Percentiles rank a stretch among this genome's conserved stretches.
Evolutionary conservation across 192 early-diverging fungal species (phyloP).

Genomic region (Coemansia sp.): DNA sequence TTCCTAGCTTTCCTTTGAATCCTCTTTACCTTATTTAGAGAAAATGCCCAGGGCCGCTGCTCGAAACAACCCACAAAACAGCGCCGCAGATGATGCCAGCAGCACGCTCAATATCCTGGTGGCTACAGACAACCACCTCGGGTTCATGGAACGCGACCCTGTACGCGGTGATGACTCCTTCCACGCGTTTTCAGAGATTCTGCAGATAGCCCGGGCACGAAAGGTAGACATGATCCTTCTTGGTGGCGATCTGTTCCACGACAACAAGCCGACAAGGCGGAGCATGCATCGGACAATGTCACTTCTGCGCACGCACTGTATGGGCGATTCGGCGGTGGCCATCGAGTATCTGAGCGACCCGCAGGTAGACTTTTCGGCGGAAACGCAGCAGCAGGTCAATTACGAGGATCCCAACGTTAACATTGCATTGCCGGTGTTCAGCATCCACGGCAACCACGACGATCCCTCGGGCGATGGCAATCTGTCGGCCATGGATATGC

Average conservation of each 20-base stretch:
- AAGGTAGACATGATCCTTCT: conserved; percentile 89
- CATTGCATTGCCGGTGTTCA: conserved; percentile 83
- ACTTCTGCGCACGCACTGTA: conserved; percentile 65
- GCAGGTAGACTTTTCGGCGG: conserved; percentile 61
- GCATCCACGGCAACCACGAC: conserved; percentile 98
- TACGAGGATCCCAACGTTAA: conserved; percentile 88
- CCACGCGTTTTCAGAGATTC: conserved; percentile 84
- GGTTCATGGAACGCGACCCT: conserved; percentile 89
- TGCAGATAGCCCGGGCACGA: conserved; percentile 61
- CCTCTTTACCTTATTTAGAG: too few species aligned
- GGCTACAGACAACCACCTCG: conserved; percentile 94
- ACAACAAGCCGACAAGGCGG: conserved; percentile 86
- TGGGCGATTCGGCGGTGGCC: conserved; percentile 66
- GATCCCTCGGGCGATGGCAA: conserved; percentile 87
- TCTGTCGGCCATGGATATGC: conserved; percentile 79
- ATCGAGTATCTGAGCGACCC: conserved; percentile 81
- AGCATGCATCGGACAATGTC: conserved; percentile 69
- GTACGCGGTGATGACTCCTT: conserved; percentile 84
- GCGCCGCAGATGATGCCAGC: conserved; percentile 3
- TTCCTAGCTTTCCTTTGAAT: background rate
- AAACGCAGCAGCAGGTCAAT: conserved; percentile 69
- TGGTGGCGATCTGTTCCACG: conserved; percentile 95
- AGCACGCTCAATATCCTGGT: conserved; percentile 63
- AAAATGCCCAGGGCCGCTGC: too few species aligned
- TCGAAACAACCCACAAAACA: background rate